phyloP scores from a whole-genome alignment of 768 basidiomycete genomes.

The Lenzites betulinus region DNA sequence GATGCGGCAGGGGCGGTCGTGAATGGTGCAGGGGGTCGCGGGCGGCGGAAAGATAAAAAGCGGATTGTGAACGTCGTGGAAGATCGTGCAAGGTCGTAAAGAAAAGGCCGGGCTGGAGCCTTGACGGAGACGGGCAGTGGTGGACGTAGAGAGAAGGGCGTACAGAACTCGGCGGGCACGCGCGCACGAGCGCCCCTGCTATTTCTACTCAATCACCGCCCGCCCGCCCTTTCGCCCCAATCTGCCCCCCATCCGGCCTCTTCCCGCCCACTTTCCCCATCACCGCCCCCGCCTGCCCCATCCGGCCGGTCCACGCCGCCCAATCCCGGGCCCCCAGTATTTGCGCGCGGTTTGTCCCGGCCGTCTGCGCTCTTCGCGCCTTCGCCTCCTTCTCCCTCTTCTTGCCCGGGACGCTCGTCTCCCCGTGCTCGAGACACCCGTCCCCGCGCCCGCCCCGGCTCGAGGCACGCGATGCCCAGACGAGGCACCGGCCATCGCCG shows the following conservation, averaged over 20 bases:
- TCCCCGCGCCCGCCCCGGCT: background rate
- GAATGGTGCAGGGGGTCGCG: constrained; percentile 30
- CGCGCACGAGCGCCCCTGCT: constrained; percentile 22
- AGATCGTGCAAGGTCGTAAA: constrained; percentile 53
- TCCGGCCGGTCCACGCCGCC: constrained; percentile 9
- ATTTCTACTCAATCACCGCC: constrained; percentile 25
- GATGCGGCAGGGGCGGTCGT: constrained; percentile 26
- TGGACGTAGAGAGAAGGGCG: constrained; percentile 30
- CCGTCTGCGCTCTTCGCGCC: background rate
- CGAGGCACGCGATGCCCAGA: constrained; percentile 8
- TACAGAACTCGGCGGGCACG: constrained; percentile 28
- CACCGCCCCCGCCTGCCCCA: constrained; percentile 2
- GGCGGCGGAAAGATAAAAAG: constrained; percentile 44
- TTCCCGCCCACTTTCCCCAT: constrained; percentile 1
- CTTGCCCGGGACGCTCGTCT: background rate
- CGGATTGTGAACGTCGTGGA: constrained; percentile 57
- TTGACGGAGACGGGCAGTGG: constrained; percentile 18
- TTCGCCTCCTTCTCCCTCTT: background rate
- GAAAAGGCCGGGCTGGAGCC: constrained; percentile 26
- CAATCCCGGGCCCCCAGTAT: background rate
- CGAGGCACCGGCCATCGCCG: constrained; percentile 21
- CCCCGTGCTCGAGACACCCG: background rate
- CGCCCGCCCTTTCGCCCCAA: constrained; percentile 15
- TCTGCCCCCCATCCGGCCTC: background rate
- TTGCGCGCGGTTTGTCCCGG: constrained; percentile 11